Evolutionary conservation across 106 monocot species (phyloP).

Genomic region (Allium cepa): DNA sequence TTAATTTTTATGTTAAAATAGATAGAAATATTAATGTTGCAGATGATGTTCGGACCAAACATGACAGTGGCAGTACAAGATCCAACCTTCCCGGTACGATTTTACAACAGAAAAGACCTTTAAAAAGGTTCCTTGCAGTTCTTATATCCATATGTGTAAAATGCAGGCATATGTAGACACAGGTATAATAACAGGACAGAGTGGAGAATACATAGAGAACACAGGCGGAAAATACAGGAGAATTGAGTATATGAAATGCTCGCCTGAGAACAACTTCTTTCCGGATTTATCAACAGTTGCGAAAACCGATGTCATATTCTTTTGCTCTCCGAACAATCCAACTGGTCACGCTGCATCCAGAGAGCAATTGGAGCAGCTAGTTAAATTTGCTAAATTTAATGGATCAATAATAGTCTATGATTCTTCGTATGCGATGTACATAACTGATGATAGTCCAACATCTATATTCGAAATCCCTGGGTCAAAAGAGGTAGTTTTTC

Average conservation of each 20-base stretch:
- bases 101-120: neutral
- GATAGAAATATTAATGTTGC: neutral
- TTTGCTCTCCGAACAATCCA: slow-evolving; percentile 81
- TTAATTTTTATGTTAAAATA: no score
- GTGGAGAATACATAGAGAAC: slow-evolving; percentile 12
- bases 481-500: slow-evolving; percentile 50
- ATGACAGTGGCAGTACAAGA: slow-evolving; percentile 83
- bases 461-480: slow-evolving; percentile 85
- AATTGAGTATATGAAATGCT: slow-evolving; percentile 57
- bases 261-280: slow-evolving; percentile 54
- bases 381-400: slow-evolving; percentile 32
- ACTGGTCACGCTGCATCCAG: slow-evolving; percentile 59
- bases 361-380: slow-evolving; percentile 36
- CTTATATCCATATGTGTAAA: no score
- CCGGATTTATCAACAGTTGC: slow-evolving; percentile 19
- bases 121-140: no score
- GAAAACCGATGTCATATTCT: slow-evolving; percentile 65
- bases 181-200: slow-evolving; percentile 50
- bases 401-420: slow-evolving; percentile 65
- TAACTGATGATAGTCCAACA: slow-evolving; percentile 57
- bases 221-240: slow-evolving; percentile 11
- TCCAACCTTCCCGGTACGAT: slow-evolving; percentile 77
- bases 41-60: slow-evolving; percentile 74
- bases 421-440: slow-evolving; percentile 43
- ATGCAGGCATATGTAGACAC: slow-evolving; percentile 61